These are phyloP conservation scores for Schizosaccharomyces octosporus DNA, from an alignment of 805 yeast species.

Conservation along the genomic window DNA sequence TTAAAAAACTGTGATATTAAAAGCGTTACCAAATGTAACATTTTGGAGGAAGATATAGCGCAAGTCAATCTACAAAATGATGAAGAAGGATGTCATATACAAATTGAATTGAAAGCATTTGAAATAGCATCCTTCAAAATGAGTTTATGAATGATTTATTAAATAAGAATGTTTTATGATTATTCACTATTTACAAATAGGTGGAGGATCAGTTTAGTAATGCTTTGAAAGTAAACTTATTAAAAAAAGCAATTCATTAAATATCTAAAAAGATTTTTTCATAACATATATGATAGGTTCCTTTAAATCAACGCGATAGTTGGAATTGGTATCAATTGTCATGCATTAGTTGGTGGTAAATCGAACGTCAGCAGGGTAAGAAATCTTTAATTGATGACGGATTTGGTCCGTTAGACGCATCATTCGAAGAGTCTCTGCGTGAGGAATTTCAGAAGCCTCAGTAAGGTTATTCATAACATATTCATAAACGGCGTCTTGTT, in stretches of 20 bases:
- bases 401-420: constrained; percentile 26
- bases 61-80: not conserved
- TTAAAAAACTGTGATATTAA: not conserved
- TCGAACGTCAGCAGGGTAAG: constrained; percentile 16
- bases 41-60: not conserved
- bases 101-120: not conserved
- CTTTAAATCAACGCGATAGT: not conserved
- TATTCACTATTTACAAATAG: not conserved
- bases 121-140: not conserved
- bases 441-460: constrained; percentile 18
- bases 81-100: not conserved
- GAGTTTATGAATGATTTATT: not conserved
- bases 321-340: not conserved
- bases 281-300: not conserved
- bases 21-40: not conserved
- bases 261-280: not conserved
- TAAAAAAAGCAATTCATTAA: not conserved
- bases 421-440: constrained; percentile 23
- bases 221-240: no score
- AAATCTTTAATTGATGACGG: constrained; percentile 21
- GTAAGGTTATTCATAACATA: constrained; percentile 19
- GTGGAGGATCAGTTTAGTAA: not conserved
- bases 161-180: not conserved
- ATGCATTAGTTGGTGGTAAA: not conserved
- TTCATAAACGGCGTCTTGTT: constrained; percentile 29